Percentiles rank a stretch among this genome's conserved stretches.
phyloP scores from a whole-genome alignment of 176 grass and related monocot species.

The Saccharum spontaneum region DNA sequence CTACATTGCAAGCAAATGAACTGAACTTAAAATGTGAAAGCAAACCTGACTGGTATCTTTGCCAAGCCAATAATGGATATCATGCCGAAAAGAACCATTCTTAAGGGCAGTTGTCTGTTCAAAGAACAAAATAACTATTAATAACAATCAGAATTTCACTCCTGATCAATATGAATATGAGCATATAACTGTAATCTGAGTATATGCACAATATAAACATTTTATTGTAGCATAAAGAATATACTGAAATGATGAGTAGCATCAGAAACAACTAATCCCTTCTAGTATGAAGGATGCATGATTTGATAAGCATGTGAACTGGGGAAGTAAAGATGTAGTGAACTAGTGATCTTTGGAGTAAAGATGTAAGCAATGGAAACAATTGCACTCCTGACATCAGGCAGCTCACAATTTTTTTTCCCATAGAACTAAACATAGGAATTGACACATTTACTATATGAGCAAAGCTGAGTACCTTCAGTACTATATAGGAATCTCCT shows the following conservation, averaged over 20 bases:
- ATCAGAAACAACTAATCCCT: slow-evolving; percentile 2
- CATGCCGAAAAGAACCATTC: slow-evolving; percentile 87
- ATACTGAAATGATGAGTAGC: background rate
- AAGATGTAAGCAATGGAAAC: slow-evolving; percentile 14
- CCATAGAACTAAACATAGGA: slow-evolving; percentile 14
- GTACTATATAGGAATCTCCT: slow-evolving; percentile 85
- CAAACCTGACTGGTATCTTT: slow-evolving; percentile 95
- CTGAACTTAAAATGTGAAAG: slow-evolving; percentile 20
- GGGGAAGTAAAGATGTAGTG: slow-evolving; percentile 13
- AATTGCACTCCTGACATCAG: slow-evolving; percentile 19
- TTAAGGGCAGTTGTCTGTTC: slow-evolving; percentile 77
- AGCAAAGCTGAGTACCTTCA: slow-evolving; percentile 66
- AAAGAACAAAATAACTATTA: slow-evolving; percentile 30
- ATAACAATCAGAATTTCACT: slow-evolving; percentile 14
- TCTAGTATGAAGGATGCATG: slow-evolving; percentile 24
- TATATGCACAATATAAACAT: slow-evolving; percentile 14
- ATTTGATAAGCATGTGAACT: slow-evolving; percentile 9
- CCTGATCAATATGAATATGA: slow-evolving; percentile 18
- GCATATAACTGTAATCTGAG: background rate
- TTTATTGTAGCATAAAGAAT: slow-evolving; percentile 29
- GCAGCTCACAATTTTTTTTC: background rate
- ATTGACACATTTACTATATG: slow-evolving; percentile 12
- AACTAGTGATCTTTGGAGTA: slow-evolving; percentile 14
- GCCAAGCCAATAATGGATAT: slow-evolving; percentile 99
- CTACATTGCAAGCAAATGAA: slow-evolving; percentile 15